Base-by-base conservation (phyloP, 129 eudicot genomes). In the Logfia minima region DNA sequence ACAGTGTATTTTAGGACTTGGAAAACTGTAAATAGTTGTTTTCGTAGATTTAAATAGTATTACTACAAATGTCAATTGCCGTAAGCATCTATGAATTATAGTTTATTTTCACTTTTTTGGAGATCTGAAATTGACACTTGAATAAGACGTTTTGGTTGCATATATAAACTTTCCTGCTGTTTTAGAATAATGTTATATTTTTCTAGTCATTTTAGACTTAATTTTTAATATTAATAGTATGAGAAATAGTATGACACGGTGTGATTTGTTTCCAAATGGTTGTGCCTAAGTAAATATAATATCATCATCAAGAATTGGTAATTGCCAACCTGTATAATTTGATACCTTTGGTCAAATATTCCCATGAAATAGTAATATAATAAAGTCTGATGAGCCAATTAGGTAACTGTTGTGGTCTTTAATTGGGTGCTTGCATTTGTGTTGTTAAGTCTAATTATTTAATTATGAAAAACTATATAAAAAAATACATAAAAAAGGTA, bases 251-350 rank as follows among this genome's bases (percentile, higher is more conserved):
- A 21, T 58, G 64, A 19, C 2, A 39, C 3, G 23, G 18, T 68
- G 14, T 68, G 31, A 22, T 3, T 68, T 39, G 71, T 68, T 7
- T 29, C 52, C 37, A 70, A 64, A 65, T 63, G 51, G 43, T 65
- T 43, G 8, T 75, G 8, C 31, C 5, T n/a, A 78, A 70, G 29
- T 21, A 18, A 5, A 65, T 8, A 65, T 48, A 37, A 6, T 43
- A 43, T 21, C 64, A 26, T 13, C 63, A 28, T 64, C 21, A 13
- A 61, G 18, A 51, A 58, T 66, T 17, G 35, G 78, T 52, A 34
- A 72, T 72, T 79, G 77, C 66, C 83, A 72, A 63, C 67, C 26
- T 79, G 76, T 78, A 70, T 78, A 70, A 19, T 52, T 31, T 76
- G 80, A 58, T 21, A 68, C 75, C 55, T 66, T 23, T 68, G 68